Evolutionary conservation across 768 basidiomycete genomes (phyloP), one percentile per base, ranked within the genome.

Genomic region (Sporobolomyces pararoseus): DNA sequence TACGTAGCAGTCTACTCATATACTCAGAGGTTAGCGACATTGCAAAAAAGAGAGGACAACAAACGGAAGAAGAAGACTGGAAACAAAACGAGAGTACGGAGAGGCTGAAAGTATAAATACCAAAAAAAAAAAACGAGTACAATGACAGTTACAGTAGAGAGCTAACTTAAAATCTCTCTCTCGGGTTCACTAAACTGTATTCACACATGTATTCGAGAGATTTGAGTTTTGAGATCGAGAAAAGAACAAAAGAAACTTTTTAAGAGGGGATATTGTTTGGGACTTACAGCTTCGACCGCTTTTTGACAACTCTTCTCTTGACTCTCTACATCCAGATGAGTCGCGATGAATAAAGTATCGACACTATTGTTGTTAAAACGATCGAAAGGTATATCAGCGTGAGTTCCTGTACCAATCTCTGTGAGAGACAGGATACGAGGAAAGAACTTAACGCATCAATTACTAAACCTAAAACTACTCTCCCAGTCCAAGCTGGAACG

Each of bases 241-340:
- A 12, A 52, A 42, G 37, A 32, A 17, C 14, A 32, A 23, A 17
- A 37, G 25, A 27, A 27, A 21, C n/a, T n/a, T n/a, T n/a, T n/a
- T n/a, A n/a, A n/a, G n/a, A n/a, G n/a, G n/a, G n/a, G n/a, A n/a
- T n/a, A n/a, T n/a, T n/a, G n/a, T n/a, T n/a, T n/a, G 31, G 21
- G 4, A 59, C 67, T 46, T 35, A 73, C 72, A 23, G 72, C 72
- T 44, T 73, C 67, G 44, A 66, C 64, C 21, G 72, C 72, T 47
- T 73, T 73, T 2, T 50, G 59, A 27, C 72, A 73, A 31, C 55
- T 60, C 66, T 49, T 32, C 32, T 53, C 34, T 32, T 72, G 51
- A 37, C 63, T 72, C 66, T 68, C 63, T 0, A 55, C 59, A 32
- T 73, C 72, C 9, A 73, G n/a, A 17, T 59, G 42, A 27, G 65